Base-by-base conservation (phyloP, 192 early-diverging fungal genomes). In the Coemansia sp. region DNA sequence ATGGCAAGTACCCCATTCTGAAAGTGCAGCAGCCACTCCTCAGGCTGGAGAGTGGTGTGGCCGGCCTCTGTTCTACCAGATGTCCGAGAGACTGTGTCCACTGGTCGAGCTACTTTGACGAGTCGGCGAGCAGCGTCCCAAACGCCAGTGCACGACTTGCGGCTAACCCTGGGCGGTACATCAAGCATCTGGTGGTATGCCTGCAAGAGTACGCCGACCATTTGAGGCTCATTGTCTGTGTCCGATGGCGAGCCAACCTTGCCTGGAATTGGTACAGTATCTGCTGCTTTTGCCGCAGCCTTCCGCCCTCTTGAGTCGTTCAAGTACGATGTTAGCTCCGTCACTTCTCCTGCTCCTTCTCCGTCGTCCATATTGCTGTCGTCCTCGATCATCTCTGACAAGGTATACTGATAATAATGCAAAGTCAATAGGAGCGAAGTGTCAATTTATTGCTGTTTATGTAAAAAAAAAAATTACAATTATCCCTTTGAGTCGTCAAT, bases 21-120 rank as follows among this genome's bases (percentile, higher is more conserved):
- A 27, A 41, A 50, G 38, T 71, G 76, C 44, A 74, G 19, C 36
- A 82, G 45, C 70, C 74, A 82, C 38, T 82, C 79, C 19, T 82
- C 79, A 4, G 74, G 74, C 38, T 71, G 32, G 19, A 82, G 63
- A 31, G 66, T 25, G 5, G 67, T 60, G 15, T 50, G 32, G 5
- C 72, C 75, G 0, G 25, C 39, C n/a, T 6, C 29, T n/a, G 74
- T 5, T 7, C 29, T 42, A 0, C 79, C 79, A 11, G 61, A 61
- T 19, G 75, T 74, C 14, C 72, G 67, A 10, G 79, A 51, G 25
- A 82, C 71, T 0, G 51, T 57, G 17, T 76, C 55, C 4, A 73
- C 62, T 0, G 78, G 78, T 15, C 51, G 72, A n/a, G 64, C 51
- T 14, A 81, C 70, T 0, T 25, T 29, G 2, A 73, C 74, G 5